These are phyloP conservation scores for Eutypella sp. DNA, from an alignment of 2,329 filamentous ascomycete genomes.

Conservation along the genomic window DNA sequence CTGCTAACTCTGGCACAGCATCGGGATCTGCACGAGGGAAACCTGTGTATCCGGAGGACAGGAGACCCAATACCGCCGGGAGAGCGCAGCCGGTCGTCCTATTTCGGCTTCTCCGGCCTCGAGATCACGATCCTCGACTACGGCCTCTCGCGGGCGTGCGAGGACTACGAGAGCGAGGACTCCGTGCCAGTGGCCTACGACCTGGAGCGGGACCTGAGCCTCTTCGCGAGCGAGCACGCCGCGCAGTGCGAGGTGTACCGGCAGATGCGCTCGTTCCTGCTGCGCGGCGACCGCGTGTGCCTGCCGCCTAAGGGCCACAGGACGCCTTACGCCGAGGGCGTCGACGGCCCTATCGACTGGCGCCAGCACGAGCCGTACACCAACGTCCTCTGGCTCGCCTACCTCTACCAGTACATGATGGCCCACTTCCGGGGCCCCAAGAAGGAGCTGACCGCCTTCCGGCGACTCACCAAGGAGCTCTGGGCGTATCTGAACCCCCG, in stretches of 20 bases:
- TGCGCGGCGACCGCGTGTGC: constrained; percentile 46
- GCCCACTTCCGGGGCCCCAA: constrained; percentile 42
- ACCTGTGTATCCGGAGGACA: constrained; percentile 51
- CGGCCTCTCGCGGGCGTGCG: constrained; percentile 53
- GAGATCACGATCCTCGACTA: constrained; percentile 64
- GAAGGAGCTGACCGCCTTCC: constrained; percentile 42
- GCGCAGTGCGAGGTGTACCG: constrained; percentile 58
- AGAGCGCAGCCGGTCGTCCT: constrained; percentile 25
- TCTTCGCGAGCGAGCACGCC: constrained; percentile 58
- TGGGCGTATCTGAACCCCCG: constrained; percentile 50
- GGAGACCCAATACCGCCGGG: constrained; percentile 28
- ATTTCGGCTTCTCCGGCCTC: constrained; percentile 56
- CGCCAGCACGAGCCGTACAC: constrained; percentile 52
- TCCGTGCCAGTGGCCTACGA: constrained; percentile 47
- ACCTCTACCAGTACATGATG: constrained; percentile 51
- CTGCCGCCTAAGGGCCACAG: constrained; percentile 43
- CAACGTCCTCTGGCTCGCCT: constrained; percentile 62
- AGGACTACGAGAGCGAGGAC: constrained; percentile 30
- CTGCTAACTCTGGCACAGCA: constrained; percentile 39
- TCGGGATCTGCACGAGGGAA: constrained; percentile 61
- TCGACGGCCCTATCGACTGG: constrained; percentile 50
- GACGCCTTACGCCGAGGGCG: constrained; percentile 40
- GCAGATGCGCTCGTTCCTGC: constrained; percentile 55
- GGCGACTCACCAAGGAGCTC: constrained; percentile 45
- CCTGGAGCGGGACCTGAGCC: constrained; percentile 52